These are phyloP conservation scores for Pleurotus eryngii DNA, from an alignment of 768 basidiomycete species.

Conservation along the genomic window DNA sequence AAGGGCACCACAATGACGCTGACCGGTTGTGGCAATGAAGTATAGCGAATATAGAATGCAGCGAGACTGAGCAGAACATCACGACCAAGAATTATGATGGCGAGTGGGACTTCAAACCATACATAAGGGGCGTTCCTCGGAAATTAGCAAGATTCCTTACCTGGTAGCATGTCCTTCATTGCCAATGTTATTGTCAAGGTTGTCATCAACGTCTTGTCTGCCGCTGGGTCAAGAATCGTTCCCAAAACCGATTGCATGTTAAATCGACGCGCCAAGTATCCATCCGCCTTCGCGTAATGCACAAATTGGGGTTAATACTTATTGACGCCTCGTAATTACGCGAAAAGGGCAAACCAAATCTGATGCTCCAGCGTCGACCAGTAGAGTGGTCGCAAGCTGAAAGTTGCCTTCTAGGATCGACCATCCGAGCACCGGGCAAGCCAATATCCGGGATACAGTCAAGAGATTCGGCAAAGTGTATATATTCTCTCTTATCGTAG, in stretches of 20 bases:
- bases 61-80: slow-evolving; percentile 84
- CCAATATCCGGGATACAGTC: slow-evolving; percentile 80
- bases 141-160: slow-evolving; percentile 43
- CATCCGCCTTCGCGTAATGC: slow-evolving; percentile 66
- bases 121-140: background rate
- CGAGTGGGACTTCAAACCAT: slow-evolving; percentile 68
- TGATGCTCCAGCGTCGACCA: slow-evolving; percentile 89
- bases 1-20: slow-evolving; percentile 21
- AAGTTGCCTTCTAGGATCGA: slow-evolving; percentile 82
- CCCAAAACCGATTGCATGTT: slow-evolving; percentile 91
- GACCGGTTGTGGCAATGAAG: slow-evolving; percentile 83
- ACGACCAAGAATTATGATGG: slow-evolving; percentile 82
- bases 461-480: slow-evolving; percentile 93
- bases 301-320: slow-evolving; percentile 1
- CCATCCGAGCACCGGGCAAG: slow-evolving; percentile 93
- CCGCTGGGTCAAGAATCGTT: slow-evolving; percentile 93
- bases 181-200: slow-evolving; percentile 86
- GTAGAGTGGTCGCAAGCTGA: slow-evolving; percentile 72
- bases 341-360: slow-evolving; percentile 67
- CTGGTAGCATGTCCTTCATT: slow-evolving; percentile 77
- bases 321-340: background rate
- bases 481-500: slow-evolving; percentile 71
- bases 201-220: slow-evolving; percentile 95
- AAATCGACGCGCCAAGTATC: slow-evolving; percentile 82
- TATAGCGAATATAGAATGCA: slow-evolving; percentile 92